A percentile compares a stretch with the other conserved stretches of the same genome.
phyloP scores from a whole-genome alignment of 352 stramenopile species.

The Thalassiosira livingstoniorum region DNA sequence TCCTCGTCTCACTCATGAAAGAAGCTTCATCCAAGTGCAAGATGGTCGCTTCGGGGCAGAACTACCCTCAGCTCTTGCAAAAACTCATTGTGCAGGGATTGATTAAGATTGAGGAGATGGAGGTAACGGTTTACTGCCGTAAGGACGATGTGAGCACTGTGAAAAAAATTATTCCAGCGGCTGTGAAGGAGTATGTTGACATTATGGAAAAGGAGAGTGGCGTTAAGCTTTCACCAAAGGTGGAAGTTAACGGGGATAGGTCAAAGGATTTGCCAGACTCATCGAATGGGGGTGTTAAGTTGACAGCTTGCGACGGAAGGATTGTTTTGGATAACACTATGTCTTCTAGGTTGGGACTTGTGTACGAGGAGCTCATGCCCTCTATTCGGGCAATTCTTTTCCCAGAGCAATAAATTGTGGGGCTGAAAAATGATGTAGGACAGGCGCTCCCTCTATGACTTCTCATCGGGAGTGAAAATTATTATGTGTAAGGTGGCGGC shows the following conservation, averaged over 20 bases:
- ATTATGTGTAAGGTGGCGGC: no score
- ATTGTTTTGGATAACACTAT: constrained; percentile 99
- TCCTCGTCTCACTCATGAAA: constrained; percentile 68
- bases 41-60: constrained; percentile 79
- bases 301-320: constrained; percentile 90
- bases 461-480: no score
- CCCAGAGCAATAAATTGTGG: constrained; percentile 66
- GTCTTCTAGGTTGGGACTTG: constrained; percentile 88
- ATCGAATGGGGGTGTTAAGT: constrained; percentile 80
- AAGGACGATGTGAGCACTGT: constrained; percentile 90
- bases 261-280: constrained; percentile 88
- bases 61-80: constrained; percentile 94
- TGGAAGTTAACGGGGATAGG: constrained; percentile 90
- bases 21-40: constrained; percentile 76
- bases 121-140: constrained; percentile 93
- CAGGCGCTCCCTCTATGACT: no score
- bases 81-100: constrained; percentile 97
- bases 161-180: constrained; percentile 89
- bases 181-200: constrained; percentile 87
- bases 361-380: constrained; percentile 87
- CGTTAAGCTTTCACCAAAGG: constrained; percentile 91
- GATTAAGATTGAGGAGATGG: constrained; percentile 97
- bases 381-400: constrained; percentile 86
- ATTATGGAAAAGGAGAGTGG: constrained; percentile 91
- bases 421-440: no score